Percentiles rank a stretch among this genome's conserved stretches.
These are phyloP conservation scores for Paramecium bursaria DNA, from an alignment of 73 alveolate species.

Conservation along the genomic window DNA sequence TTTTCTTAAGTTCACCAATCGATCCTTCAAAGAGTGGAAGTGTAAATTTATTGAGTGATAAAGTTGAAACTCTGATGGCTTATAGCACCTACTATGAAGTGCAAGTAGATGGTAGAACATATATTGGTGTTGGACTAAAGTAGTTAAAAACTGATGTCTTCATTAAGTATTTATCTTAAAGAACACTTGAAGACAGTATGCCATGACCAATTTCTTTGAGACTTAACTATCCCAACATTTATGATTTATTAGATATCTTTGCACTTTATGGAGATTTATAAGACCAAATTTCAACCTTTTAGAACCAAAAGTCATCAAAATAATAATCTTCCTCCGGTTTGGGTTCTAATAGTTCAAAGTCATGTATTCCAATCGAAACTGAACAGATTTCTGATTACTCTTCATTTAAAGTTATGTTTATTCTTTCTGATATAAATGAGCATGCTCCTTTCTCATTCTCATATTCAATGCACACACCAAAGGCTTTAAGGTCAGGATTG, in stretches of 20 bases:
- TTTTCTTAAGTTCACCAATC: background rate
- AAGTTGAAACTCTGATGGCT: background rate
- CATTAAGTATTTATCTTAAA: constrained; percentile 16
- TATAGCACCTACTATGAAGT: background rate
- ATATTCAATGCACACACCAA: constrained; percentile 58
- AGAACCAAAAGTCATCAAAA: constrained; percentile 59
- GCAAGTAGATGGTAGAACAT: constrained; percentile 4
- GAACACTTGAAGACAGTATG: background rate
- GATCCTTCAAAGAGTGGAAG: background rate
- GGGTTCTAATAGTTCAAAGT: constrained; percentile 32
- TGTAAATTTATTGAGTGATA: constrained; percentile 21
- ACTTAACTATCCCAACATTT: background rate
- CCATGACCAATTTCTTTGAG: constrained; percentile 33
- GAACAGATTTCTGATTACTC: constrained; percentile 15
- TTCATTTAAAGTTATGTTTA: constrained; percentile 40
- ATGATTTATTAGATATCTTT: background rate
- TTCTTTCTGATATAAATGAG: constrained; percentile 55
- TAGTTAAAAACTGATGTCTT: constrained; percentile 36
- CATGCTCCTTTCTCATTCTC: constrained; percentile 26
- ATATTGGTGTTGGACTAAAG: constrained; percentile 45
- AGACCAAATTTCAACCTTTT: constrained; percentile 49
- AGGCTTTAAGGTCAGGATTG: constrained; percentile 34
- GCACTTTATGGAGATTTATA: constrained; percentile 7
- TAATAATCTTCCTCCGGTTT: constrained; percentile 58
- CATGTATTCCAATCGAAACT: constrained; percentile 41